A percentile compares a stretch with the other conserved stretches of the same genome.
Evolutionary conservation across 2,329 filamentous ascomycete genomes (phyloP).

Genomic region (Fusarium piperis): DNA sequence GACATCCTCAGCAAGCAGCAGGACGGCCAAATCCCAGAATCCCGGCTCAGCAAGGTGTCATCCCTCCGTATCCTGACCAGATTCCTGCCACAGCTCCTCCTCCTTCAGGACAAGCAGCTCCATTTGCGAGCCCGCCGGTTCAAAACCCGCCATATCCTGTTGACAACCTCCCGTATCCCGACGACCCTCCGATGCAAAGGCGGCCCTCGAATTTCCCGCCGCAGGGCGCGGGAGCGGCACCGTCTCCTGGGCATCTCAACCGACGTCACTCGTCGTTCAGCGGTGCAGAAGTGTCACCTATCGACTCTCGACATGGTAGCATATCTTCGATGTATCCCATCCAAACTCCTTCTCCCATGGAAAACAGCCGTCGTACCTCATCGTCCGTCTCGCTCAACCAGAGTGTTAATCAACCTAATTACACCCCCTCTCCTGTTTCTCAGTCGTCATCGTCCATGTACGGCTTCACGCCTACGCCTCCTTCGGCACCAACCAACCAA

Average conservation of each 20-base stretch:
- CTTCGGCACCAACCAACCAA: conserved; percentile 21
- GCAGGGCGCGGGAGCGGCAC: background rate
- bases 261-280: conserved; percentile 42
- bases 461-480: conserved; percentile 27
- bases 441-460: conserved; percentile 27
- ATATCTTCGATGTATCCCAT: conserved; percentile 34
- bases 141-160: conserved; percentile 29
- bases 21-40: background rate
- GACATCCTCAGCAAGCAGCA: conserved; percentile 1
- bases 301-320: conserved; percentile 41
- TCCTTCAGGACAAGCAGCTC: conserved; percentile 23
- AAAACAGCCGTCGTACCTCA: conserved; percentile 36
- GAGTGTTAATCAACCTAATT: conserved; percentile 12
- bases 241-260: conserved; percentile 2
- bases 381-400: conserved; percentile 29
- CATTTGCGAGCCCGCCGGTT: conserved; percentile 24
- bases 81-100: conserved; percentile 31
- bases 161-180: conserved; percentile 25
- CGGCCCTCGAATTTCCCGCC: background rate
- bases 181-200: conserved; percentile 15
- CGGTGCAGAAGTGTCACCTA: conserved; percentile 39
- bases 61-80: conserved; percentile 25
- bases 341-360: conserved; percentile 45
- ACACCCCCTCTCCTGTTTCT: conserved; percentile 40
- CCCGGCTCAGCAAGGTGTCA: conserved; percentile 9